A percentile compares a stretch with the other conserved stretches of the same genome.
phyloP scores from a whole-genome alignment of 768 basidiomycete genomes.

The Pleurotus sapidus region DNA sequence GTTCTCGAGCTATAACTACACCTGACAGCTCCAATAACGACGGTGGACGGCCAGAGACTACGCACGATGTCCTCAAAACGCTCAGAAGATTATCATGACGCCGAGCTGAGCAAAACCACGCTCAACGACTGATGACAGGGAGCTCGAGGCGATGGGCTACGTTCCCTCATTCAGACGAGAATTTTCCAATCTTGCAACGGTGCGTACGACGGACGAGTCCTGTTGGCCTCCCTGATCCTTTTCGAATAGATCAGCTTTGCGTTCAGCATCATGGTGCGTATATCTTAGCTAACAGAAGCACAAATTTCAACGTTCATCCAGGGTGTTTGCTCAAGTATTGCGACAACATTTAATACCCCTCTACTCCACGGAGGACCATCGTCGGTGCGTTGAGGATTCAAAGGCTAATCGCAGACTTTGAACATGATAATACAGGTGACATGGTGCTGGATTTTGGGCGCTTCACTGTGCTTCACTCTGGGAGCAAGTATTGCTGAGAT shows the following conservation, averaged over 20 bases:
- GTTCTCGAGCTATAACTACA: not conserved
- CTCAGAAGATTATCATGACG: not conserved
- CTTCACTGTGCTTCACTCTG: constrained; percentile 71
- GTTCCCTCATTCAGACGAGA: constrained; percentile 82
- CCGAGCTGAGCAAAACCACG: constrained; percentile 1
- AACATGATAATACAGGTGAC: constrained; percentile 34
- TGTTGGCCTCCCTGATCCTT: not conserved
- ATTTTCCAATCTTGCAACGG: constrained; percentile 81
- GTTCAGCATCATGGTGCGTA: constrained; percentile 69
- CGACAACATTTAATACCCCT: constrained; percentile 78
- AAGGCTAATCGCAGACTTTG: not conserved
- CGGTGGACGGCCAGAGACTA: not conserved
- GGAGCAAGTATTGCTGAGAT: constrained; percentile 75
- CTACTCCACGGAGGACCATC: constrained; percentile 67
- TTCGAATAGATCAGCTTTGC: constrained; percentile 62
- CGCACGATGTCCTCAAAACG: not conserved
- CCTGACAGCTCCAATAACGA: not conserved
- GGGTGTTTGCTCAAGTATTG: constrained; percentile 75
- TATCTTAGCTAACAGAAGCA: not conserved
- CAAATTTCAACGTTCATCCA: constrained; percentile 14
- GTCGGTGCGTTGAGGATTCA: constrained; percentile 39
- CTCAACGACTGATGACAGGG: constrained; percentile 60
- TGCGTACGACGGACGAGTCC: constrained; percentile 24
- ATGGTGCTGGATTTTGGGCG: constrained; percentile 78
- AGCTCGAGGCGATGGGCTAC: constrained; percentile 66